Evolutionary conservation across 164 flowering plant species (phyloP).

Genomic region (Tetrastigma voinierianum): DNA sequence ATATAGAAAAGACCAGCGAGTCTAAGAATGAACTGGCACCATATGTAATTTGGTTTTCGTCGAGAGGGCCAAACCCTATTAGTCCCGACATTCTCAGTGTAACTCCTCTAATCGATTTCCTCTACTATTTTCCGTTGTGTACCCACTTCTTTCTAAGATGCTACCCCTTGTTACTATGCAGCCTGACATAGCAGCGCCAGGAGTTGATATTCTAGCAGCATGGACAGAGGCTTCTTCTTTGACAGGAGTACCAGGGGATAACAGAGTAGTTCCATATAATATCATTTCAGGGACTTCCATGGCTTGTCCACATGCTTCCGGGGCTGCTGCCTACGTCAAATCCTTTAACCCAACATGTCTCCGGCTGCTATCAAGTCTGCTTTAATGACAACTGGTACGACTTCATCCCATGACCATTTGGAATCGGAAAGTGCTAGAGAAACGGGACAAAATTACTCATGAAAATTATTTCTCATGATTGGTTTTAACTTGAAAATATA

Average conservation of each 20-base stretch:
- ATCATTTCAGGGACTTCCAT: too few relatives aligned
- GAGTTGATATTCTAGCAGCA: not conserved
- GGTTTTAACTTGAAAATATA: too few relatives aligned
- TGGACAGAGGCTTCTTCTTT: slow-evolving; percentile 3
- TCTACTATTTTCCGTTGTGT: not conserved
- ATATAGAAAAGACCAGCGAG: not conserved
- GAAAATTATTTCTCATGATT: too few relatives aligned
- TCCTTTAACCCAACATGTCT: too few relatives aligned
- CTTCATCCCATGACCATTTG: not conserved
- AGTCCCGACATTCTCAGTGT: slow-evolving; percentile 11
- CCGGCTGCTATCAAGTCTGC: not conserved
- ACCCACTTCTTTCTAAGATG: not conserved
- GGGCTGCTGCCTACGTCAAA: too few relatives aligned
- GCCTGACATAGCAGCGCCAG: slow-evolving; percentile 12
- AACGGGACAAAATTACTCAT: too few relatives aligned
- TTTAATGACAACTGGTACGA: slow-evolving; percentile 11
- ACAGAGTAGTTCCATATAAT: not conserved
- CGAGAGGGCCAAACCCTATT: slow-evolving; percentile 17
- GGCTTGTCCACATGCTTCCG: too few relatives aligned
- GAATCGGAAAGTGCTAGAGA: too few relatives aligned
- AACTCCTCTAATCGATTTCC: not conserved
- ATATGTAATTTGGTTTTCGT: slow-evolving; percentile 12
- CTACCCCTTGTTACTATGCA: not conserved
- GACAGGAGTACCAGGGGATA: slow-evolving; percentile 2
- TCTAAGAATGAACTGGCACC: slow-evolving; percentile 8